These are phyloP conservation scores for Bipolaris sorokiniana DNA, from an alignment of 2,329 filamentous ascomycete species.

Conservation along the genomic window DNA sequence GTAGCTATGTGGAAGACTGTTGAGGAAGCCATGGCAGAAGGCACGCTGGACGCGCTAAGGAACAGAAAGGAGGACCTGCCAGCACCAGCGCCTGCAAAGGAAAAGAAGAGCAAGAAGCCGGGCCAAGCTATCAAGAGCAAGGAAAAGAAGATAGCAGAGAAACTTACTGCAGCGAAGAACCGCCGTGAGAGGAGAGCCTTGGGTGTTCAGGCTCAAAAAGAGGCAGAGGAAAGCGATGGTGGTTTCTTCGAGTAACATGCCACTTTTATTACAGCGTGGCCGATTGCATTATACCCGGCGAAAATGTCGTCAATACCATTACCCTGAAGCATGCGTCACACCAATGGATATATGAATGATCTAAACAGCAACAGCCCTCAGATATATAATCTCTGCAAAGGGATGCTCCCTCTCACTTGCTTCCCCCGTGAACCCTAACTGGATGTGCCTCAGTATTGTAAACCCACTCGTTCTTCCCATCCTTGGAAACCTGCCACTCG, in stretches of 20 bases:
- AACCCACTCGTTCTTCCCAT: conserved; percentile 62
- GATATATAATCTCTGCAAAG: not conserved
- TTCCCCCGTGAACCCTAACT: conserved; percentile 51
- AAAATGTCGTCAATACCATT: conserved; percentile 4
- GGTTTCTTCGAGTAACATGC: conserved; percentile 47
- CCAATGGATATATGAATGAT: not conserved
- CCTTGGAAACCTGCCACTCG: conserved; percentile 61
- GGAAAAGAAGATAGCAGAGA: conserved; percentile 23
- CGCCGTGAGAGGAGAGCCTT: conserved; percentile 30
- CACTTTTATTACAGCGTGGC: not conserved
- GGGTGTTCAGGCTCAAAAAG: conserved; percentile 26
- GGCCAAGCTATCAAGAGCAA: conserved; percentile 18
- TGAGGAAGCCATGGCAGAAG: conserved; percentile 67
- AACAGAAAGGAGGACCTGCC: conserved; percentile 54
- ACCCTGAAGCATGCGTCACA: not conserved
- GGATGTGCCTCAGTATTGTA: conserved; percentile 72
- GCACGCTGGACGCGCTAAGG: conserved; percentile 61
- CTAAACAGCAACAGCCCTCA: not conserved
- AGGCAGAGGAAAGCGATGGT: conserved; percentile 46
- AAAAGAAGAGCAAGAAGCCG: conserved; percentile 25
- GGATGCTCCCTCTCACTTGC: not conserved
- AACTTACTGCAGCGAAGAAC: conserved; percentile 22
- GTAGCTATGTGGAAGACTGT: conserved; percentile 72
- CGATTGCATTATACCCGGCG: conserved; percentile 25
- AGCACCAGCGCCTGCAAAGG: conserved; percentile 27